Percentiles rank a stretch among this genome's conserved stretches.
phyloP scores from a whole-genome alignment of 257 asterid species.

The Fraxinus excelsior region DNA sequence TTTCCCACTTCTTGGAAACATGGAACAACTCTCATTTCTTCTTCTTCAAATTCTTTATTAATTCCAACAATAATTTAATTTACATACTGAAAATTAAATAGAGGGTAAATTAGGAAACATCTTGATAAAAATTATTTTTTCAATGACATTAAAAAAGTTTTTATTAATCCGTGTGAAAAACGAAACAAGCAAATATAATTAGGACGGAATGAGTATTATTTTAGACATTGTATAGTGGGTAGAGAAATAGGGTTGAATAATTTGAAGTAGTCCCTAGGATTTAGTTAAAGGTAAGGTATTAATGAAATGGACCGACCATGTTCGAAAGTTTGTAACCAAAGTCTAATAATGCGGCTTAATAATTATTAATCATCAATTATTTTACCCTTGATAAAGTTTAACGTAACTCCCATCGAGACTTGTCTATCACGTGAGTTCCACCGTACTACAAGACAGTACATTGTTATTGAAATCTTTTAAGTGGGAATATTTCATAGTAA shows the following conservation, averaged over 20 bases:
- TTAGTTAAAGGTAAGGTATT: not conserved
- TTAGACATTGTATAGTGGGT: too few relatives aligned
- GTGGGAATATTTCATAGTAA: not conserved
- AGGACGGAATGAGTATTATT: too few relatives aligned
- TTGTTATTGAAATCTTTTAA: not conserved
- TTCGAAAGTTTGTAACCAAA: not conserved
- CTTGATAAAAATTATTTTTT: too few relatives aligned
- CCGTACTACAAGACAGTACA: not conserved
- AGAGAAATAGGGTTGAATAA: not conserved
- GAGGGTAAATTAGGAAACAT: too few relatives aligned
- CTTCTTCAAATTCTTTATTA: too few relatives aligned
- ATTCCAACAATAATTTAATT: too few relatives aligned
- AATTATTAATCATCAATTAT: not conserved
- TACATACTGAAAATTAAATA: too few relatives aligned
- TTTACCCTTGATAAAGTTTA: not conserved
- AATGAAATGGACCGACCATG: slow-evolving; percentile 11
- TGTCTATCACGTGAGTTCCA: slow-evolving; percentile 40
- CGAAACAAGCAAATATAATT: too few relatives aligned
- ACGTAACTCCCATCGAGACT: slow-evolving; percentile 30
- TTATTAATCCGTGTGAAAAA: too few relatives aligned
- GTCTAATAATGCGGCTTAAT: slow-evolving; percentile 5
- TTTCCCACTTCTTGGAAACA: too few relatives aligned
- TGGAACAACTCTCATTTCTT: too few relatives aligned
- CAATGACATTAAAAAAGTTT: too few relatives aligned
- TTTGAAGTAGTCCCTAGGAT: not conserved